These are phyloP conservation scores for Setomelanomma holmii DNA, from an alignment of 2,329 filamentous ascomycete species.

Conservation along the genomic window DNA sequence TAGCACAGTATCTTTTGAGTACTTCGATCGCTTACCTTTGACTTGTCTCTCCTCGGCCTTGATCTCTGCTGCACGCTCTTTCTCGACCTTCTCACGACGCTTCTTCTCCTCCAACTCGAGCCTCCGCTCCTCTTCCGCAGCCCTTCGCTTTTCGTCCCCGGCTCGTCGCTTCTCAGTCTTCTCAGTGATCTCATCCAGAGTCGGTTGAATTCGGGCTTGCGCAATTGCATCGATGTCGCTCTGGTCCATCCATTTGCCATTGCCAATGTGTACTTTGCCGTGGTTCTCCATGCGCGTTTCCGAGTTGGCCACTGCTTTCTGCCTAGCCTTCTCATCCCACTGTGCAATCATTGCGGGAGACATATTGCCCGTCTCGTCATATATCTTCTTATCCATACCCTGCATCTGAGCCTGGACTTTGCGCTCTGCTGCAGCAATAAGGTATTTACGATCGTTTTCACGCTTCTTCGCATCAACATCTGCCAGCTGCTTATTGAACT, in stretches of 20 bases:
- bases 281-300: constrained; percentile 66
- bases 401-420: constrained; percentile 84
- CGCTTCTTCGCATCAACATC: constrained; percentile 77
- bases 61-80: constrained; percentile 55
- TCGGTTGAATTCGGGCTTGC: constrained; percentile 76
- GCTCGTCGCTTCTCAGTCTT: constrained; percentile 76
- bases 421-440: constrained; percentile 80
- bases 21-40: constrained; percentile 61
- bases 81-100: constrained; percentile 65
- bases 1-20: constrained; percentile 8
- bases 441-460: constrained; percentile 73
- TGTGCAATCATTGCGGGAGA: constrained; percentile 72
- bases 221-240: constrained; percentile 82
- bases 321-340: constrained; percentile 80
- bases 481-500: constrained; percentile 72
- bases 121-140: constrained; percentile 67
- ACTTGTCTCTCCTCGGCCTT: constrained; percentile 56
- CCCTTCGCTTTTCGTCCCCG: constrained; percentile 71
- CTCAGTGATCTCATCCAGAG: constrained; percentile 83
- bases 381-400: constrained; percentile 82
- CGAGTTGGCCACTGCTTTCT: constrained; percentile 70
- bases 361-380: constrained; percentile 76
- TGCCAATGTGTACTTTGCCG: constrained; percentile 73
- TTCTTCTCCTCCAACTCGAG: constrained; percentile 71
- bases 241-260: constrained; percentile 80